Evolutionary conservation across 169 alveolate species (phyloP), one percentile per base, ranked within the genome.

Genomic region (Plasmodium inui): DNA sequence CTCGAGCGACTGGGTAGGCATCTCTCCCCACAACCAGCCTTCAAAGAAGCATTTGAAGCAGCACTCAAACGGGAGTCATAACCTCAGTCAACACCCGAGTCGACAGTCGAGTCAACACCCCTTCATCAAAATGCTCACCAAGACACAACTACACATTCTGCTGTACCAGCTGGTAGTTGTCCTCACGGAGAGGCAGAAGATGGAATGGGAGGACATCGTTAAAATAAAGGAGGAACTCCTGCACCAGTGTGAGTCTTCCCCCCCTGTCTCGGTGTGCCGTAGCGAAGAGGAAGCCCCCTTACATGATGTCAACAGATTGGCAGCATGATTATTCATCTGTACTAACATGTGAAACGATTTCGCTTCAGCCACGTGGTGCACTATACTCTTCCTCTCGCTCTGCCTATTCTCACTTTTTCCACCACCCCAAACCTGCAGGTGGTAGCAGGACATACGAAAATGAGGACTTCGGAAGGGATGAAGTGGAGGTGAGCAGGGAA

Each of bases 131-230:
- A 79, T 88, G 70, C 70, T 88, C 5, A 55, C 94, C 9, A 88
- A 88, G 82, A 53, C 71, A 41, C 94, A 88, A 32, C 50, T 88
- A 39, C 94, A 88, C 17, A 88, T 88, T 76, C 88, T 88, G 8
- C 34, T 88, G 44, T 88, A 53, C 70, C 94, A 88, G 61, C 81
- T 88, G 39, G 67, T 88, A 37, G 94, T 88, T 55, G 44, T 78
- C 67, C 70, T 88, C 41, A n/a, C 89, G 34, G 83, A 76, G 17
- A 74, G 94, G 30, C 94, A 88, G 70, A 88, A 88, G 78, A 50
- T 88, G 41, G 94, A 88, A 46, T 88, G 94, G 94, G 67, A 17
- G 0, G 82, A 88, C 17, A 79, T 88, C 34, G 67, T 10, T 12
- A 74, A 46, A 88, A 79, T 88, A 7, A 88, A 88, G 44, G 94